A percentile compares a stretch with the other conserved stretches of the same genome.
phyloP scores from a whole-genome alignment of 75 land plant genomes.

The Chamaecyparis obtusa region DNA sequence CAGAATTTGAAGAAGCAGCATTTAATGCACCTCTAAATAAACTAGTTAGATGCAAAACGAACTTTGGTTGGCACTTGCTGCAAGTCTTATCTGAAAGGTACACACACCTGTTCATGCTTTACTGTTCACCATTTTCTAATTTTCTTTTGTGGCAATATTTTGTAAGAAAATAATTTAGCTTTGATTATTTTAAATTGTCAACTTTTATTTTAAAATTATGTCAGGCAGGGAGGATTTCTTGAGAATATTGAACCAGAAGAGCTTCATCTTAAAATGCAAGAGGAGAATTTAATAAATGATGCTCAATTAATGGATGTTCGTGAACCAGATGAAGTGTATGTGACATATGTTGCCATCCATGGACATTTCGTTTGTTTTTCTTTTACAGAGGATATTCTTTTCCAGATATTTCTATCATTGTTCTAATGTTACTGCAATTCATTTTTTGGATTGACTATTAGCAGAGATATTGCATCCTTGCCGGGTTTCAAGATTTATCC shows the following conservation, averaged over 20 bases:
- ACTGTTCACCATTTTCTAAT: not conserved
- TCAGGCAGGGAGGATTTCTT: constrained; percentile 69
- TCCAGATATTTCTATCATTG: not conserved
- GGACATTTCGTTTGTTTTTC: not conserved
- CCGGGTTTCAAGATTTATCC: constrained; percentile 89
- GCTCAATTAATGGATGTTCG: constrained; percentile 92
- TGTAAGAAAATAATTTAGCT: not conserved
- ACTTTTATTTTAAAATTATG: not conserved
- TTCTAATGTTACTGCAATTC: not conserved
- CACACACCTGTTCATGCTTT: constrained; percentile 3
- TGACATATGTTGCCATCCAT: not conserved
- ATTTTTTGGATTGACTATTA: not conserved
- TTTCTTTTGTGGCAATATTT: not conserved
- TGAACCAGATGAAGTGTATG: constrained; percentile 95
- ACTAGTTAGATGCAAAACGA: constrained; percentile 80
- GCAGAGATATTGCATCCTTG: constrained; percentile 76
- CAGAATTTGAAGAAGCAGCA: constrained; percentile 97
- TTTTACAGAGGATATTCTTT: not conserved
- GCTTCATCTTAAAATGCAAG: constrained; percentile 67
- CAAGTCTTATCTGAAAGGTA: constrained; percentile 93
- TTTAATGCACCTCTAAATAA: constrained; percentile 85
- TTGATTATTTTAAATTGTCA: not conserved
- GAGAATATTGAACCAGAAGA: constrained; percentile 69
- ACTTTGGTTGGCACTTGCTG: constrained; percentile 97
- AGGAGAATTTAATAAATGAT: constrained; percentile 64